phyloP scores from a whole-genome alignment of 495 filamentous ascomycete species.

The Neurospora tetraspora region DNA sequence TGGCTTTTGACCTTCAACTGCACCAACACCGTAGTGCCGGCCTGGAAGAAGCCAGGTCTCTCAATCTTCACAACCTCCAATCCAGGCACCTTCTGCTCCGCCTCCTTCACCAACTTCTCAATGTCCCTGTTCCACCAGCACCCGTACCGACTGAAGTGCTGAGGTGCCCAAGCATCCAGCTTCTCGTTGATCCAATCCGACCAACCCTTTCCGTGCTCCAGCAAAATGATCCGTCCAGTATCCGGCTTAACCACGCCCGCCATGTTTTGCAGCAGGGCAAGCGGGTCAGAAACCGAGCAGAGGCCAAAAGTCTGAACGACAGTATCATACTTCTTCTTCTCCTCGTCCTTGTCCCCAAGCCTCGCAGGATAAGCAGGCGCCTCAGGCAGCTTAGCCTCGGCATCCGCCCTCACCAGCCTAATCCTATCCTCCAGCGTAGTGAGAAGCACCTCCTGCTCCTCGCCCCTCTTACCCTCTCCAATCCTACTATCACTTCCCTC shows the following conservation, averaged over 20 bases:
- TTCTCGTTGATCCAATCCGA: slow-evolving; percentile 69
- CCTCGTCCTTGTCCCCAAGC: not conserved
- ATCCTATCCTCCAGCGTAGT: slow-evolving; percentile 23
- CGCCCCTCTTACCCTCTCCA: not conserved
- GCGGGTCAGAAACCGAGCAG: slow-evolving; percentile 74
- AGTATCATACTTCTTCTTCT: slow-evolving; percentile 57
- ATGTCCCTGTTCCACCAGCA: slow-evolving; percentile 99
- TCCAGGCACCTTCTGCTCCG: slow-evolving; percentile 51
- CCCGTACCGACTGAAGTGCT: slow-evolving; percentile 75
- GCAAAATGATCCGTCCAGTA: slow-evolving; percentile 65
- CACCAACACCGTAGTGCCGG: slow-evolving; percentile 51
- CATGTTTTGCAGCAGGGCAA: slow-evolving; percentile 51
- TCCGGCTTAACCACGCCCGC: slow-evolving; percentile 40
- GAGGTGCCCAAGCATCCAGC: slow-evolving; percentile 65
- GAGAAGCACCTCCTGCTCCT: slow-evolving; percentile 16
- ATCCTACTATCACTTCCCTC: not conserved
- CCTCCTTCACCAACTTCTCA: slow-evolving; percentile 53
- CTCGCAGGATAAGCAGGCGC: slow-evolving; percentile 7
- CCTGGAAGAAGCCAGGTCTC: slow-evolving; percentile 52
- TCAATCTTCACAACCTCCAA: slow-evolving; percentile 64
- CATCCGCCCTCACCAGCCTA: slow-evolving; percentile 32
- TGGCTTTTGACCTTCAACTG: slow-evolving; percentile 29
- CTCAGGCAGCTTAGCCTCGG: slow-evolving; percentile 19
- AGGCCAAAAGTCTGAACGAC: slow-evolving; percentile 88
- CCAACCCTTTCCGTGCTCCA: slow-evolving; percentile 82